phyloP scores from a whole-genome alignment of 2,329 filamentous ascomycete genomes.

The Sporothrix protearum region DNA sequence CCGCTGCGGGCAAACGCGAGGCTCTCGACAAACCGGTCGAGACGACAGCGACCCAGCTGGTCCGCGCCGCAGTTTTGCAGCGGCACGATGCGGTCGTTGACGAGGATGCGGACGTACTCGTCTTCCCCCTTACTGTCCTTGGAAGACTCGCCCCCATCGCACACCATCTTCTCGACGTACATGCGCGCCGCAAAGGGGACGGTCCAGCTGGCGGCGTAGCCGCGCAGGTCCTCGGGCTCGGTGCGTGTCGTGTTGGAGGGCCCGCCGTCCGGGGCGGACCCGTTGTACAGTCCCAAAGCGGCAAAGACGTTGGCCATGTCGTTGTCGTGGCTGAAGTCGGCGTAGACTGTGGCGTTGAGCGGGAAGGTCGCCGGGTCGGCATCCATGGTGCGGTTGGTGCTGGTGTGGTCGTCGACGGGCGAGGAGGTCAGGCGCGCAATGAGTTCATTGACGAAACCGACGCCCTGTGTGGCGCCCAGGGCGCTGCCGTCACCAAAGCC shows the following conservation, averaged over 20 bases:
- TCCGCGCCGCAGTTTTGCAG: conserved; percentile 69
- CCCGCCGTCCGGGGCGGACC: background rate
- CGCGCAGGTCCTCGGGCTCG: conserved; percentile 53
- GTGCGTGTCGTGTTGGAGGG: conserved; percentile 50
- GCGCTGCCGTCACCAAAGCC: conserved; percentile 72
- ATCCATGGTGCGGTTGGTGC: conserved; percentile 75
- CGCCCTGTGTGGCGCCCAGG: conserved; percentile 78
- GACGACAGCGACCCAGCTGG: conserved; percentile 63
- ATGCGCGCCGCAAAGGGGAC: conserved; percentile 78
- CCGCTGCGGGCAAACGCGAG: conserved; percentile 68
- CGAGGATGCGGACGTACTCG: conserved; percentile 71
- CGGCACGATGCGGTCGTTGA: conserved; percentile 79
- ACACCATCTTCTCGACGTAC: conserved; percentile 85
- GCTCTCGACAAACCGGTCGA: conserved; percentile 69
- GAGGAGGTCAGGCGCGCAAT: conserved; percentile 70
- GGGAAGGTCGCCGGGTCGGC: conserved; percentile 67
- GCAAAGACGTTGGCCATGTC: conserved; percentile 73
- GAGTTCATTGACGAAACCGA: conserved; percentile 85
- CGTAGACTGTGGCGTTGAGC: conserved; percentile 65
- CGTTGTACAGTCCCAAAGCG: conserved; percentile 74
- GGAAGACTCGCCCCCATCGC: conserved; percentile 37
- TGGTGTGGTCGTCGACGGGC: conserved; percentile 69
- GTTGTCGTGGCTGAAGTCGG: conserved; percentile 91
- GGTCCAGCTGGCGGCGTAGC: conserved; percentile 72
- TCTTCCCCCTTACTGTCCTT: conserved; percentile 45